phyloP scores from a whole-genome alignment of 2,329 filamentous ascomycete species.

The Fusarium nodosum region DNA sequence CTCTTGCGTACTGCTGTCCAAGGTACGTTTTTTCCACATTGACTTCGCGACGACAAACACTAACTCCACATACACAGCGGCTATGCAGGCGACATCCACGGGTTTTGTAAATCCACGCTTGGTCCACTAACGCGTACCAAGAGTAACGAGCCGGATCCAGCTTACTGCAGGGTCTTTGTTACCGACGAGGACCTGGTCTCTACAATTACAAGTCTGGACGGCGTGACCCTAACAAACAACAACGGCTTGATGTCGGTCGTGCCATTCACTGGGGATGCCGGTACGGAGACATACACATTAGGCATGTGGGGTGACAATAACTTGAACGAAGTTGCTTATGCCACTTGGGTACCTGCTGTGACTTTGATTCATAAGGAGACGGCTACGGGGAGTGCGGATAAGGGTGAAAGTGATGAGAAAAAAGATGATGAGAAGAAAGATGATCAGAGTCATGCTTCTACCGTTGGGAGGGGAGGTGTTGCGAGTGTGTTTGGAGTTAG shows the following conservation, averaged over 20 bases:
- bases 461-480: neutral
- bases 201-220: neutral
- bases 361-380: constrained; percentile 4
- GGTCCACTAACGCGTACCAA: neutral
- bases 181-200: neutral
- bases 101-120: constrained; percentile 4
- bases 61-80: neutral
- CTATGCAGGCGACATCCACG: neutral
- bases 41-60: too few relatives aligned
- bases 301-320: neutral
- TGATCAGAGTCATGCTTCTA: neutral
- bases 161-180: neutral
- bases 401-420: neutral
- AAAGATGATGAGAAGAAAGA: constrained; percentile 3
- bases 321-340: neutral
- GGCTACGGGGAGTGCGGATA: neutral
- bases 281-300: rapidly evolving
- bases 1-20: constrained; percentile 11
- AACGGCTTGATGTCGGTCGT: rapidly evolving
- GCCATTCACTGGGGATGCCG: rapidly evolving
- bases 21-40: too few relatives aligned
- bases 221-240: neutral
- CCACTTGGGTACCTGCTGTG: constrained; percentile 9
- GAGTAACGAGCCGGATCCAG: neutral
- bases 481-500: constrained; percentile 2